A percentile compares a stretch with the other conserved stretches of the same genome.
phyloP scores from a whole-genome alignment of 306 rosid species.

The Sechiopsis laciniata region DNA sequence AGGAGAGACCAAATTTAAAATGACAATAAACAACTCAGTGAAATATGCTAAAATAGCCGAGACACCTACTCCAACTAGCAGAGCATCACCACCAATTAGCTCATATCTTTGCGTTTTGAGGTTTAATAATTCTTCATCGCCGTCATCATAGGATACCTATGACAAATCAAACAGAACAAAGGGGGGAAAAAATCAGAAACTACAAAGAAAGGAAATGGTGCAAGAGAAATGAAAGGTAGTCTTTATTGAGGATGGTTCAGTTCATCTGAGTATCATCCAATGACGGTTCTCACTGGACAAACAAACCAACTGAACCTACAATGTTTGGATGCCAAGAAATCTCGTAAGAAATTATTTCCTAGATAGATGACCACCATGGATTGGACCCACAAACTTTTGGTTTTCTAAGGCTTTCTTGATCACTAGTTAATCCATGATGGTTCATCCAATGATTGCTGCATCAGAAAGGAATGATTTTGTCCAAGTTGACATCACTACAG shows the following conservation, averaged over 20 bases:
- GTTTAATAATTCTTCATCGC: slow-evolving; percentile 51
- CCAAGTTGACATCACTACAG: slow-evolving; percentile 22
- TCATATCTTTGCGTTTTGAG: slow-evolving; percentile 53
- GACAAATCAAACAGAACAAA: slow-evolving; percentile 11
- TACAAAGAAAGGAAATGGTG: not conserved
- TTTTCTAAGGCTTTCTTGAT: too few species aligned
- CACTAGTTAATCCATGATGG: too few species aligned
- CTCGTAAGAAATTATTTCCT: too few species aligned
- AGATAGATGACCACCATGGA: too few species aligned
- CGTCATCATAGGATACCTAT: slow-evolving; percentile 58
- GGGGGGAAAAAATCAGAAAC: slow-evolving; percentile 12
- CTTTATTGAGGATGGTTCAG: slow-evolving; percentile 17
- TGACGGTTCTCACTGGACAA: not conserved
- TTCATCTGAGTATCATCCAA: slow-evolving; percentile 17
- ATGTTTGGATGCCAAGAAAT: too few species aligned
- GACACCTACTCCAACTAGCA: slow-evolving; percentile 36
- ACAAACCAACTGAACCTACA: too few species aligned
- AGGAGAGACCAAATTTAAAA: not conserved
- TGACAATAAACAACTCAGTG: not conserved
- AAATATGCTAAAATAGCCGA: slow-evolving; percentile 17
- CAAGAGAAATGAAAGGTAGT: slow-evolving; percentile 16
- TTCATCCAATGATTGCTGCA: too few species aligned
- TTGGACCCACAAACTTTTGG: too few species aligned
- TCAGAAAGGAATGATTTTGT: not conserved
- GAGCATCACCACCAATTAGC: slow-evolving; percentile 28